Base-by-base conservation (phyloP, 257 asterid species). In the Solanum tarijense region DNA sequence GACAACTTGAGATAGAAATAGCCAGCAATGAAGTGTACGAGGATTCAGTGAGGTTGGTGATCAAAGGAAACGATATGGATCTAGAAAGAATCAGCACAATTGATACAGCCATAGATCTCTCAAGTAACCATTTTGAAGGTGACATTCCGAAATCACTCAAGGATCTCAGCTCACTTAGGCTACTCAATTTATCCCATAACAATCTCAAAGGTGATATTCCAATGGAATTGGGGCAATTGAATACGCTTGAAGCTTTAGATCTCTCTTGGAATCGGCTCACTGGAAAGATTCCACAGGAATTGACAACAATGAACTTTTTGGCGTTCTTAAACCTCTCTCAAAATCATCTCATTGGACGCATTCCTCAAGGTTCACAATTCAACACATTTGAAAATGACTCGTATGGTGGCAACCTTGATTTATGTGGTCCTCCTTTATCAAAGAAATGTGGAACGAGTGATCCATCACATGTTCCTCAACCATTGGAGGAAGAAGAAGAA, bases 21-120 rank as follows among this genome's bases (percentile, higher is more conserved):
- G 0, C 0, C 46, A 39, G 0, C 12, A 0, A 46, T 12, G 2
- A 2, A 2, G 20, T 27, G 1, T 68, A 76, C 11, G 1, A 39
- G 34, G 34, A 36, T 38, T 78, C 84, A 3, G 60, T 78, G 35
- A 12, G 9, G 8, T 66, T 66, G 20, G 0, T 66, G 20, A 66
- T 66, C 35, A 66, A 66, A 66, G 74, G 74, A 0, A 1, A 27
- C 9, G 0, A 66, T 27, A 66, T 1, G 0, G 74, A 25, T 0
- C 5, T 66, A 25, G 35, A 66, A 25, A 66, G 20, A 12, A 66
- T 66, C 35, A 66, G 6, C 23, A 52, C 60, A 52, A 52, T 52
- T 52, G 0, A 0, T 0, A 52, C 23, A 52, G 0, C 60, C 60
- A 52, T 16, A 52, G 60, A 52, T 52, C 23, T 52, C 23, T 52